phyloP scores from a whole-genome alignment of 2,329 filamentous ascomycete genomes.

The Coleophoma eucalyptorum region DNA sequence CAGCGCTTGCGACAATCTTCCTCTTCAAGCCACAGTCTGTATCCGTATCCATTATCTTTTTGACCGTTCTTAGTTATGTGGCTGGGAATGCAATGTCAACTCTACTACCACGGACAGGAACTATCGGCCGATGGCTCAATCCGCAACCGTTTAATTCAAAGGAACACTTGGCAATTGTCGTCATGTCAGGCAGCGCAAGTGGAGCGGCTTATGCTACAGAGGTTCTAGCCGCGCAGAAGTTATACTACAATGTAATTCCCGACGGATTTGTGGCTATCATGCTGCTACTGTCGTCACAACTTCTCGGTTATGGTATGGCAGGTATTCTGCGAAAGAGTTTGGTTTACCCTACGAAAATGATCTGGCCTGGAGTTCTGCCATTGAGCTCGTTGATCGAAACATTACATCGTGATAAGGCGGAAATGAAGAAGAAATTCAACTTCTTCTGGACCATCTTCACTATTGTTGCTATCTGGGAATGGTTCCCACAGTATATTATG shows the following conservation, averaged over 20 bases:
- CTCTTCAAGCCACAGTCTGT: conserved; percentile 44
- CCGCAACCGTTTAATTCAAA: conserved; percentile 33
- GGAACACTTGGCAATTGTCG: conserved; percentile 31
- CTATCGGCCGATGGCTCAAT: conserved; percentile 33
- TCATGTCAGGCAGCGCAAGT: conserved; percentile 39
- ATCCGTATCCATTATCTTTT: conserved; percentile 38
- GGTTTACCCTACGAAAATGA: conserved; percentile 33
- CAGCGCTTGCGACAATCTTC: conserved; percentile 39
- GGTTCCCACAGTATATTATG: conserved; percentile 42
- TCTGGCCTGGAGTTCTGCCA: conserved; percentile 30
- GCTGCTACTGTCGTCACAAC: conserved; percentile 41
- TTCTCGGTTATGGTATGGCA: conserved; percentile 43
- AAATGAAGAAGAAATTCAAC: conserved; percentile 32
- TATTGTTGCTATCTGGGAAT: conserved; percentile 39
- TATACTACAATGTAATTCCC: conserved; percentile 36
- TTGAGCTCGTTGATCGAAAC: conserved; percentile 34
- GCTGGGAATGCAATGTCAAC: conserved; percentile 34
- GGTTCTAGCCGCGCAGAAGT: conserved; percentile 37
- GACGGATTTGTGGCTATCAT: conserved; percentile 36
- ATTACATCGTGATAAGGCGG: conserved; percentile 31
- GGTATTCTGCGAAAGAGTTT: conserved; percentile 40
- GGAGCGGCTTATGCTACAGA: conserved; percentile 32
- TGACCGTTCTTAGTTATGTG: conserved; percentile 39
- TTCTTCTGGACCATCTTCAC: conserved; percentile 26
- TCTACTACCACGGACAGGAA: conserved; percentile 30